Evolutionary conservation across 1,284 basidiomycete genomes (phyloP).

Genomic region (Bothia castanella): DNA sequence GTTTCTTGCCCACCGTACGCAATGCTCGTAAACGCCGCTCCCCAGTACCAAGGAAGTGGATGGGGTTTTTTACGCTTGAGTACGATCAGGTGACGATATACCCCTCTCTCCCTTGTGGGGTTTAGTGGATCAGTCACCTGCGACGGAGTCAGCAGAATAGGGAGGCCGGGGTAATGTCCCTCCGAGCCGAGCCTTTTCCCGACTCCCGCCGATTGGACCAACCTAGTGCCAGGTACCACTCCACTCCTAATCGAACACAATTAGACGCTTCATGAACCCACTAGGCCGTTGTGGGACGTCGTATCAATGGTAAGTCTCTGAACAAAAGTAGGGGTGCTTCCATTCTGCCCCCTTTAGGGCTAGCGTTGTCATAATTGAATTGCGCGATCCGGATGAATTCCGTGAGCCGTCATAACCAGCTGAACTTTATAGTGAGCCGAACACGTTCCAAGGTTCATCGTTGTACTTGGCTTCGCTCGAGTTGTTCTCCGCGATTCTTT

Average conservation of each 20-base stretch:
- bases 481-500: not conserved
- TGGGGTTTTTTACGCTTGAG: not conserved
- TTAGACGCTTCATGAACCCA: no score
- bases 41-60: not conserved
- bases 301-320: not conserved
- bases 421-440: slow-evolving; percentile 3
- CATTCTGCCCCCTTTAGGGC: slow-evolving; percentile 6
- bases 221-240: not conserved
- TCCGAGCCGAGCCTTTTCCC: not conserved
- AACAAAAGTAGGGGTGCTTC: slow-evolving; percentile 4
- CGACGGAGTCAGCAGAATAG: no score
- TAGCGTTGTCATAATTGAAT: slow-evolving; percentile 4
- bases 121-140: not conserved
- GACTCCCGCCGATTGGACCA: not conserved
- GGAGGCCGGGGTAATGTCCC: not conserved
- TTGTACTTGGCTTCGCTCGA: not conserved
- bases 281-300: slow-evolving; percentile 1
- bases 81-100: not conserved
- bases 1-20: not conserved
- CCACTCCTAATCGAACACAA: no score
- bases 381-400: not conserved
- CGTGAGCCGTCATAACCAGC: not conserved
- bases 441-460: slow-evolving; percentile 1
- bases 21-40: not conserved
- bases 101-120: not conserved